Evolutionary conservation across 345 rosid species (phyloP), one percentile per base, ranked within the genome.

Genomic region (Eutrema yunnanense): DNA sequence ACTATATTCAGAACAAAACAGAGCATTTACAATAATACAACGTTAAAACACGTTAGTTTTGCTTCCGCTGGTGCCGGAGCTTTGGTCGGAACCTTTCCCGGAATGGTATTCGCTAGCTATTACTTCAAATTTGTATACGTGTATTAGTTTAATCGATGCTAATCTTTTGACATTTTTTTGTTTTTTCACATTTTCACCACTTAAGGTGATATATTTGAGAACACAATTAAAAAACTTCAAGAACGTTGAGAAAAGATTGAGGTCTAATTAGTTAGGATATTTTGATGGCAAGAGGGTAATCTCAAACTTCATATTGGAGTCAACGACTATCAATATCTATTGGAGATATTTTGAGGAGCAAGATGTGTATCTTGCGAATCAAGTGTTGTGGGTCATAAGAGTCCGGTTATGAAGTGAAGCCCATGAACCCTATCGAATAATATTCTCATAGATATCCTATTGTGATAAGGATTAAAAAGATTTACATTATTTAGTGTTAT

Each of bases 11-110:
- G 26, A 22, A 22, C 26, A 22, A 22, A 22, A 22, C 26, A 22
- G 26, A 22, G 26, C 26, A 19, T 19, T 19, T 22, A 22, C 26
- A 22, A 22, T 22, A 22, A 22, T 22, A 22, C 2, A 22, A 22
- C 26, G 2, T 22, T 22, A 22, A 22, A 22, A 22, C 26, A 22
- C 26, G 26, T 22, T 22, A 22, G 26, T 63, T 85, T 85, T 30
- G 87, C 84, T 29, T 82, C 93, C 0, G 85, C 49, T 0, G 86
- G 83, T 22, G 93, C 84, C 40, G 86, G 86, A 12, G 84, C 82
- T 71, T 72, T 88, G 27, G 69, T 53, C 26, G 75, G 65, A 73
- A 82, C 85, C 6, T n/a, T 65, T 55, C 76, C 12, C 27, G 90
- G 85, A 67, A 53, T 60, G 53, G 88, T 80, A 22, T 22, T 22